These are phyloP conservation scores for Skeletonema menzelii DNA, from an alignment of 108 stramenopile genomes.

Conservation along the genomic window DNA sequence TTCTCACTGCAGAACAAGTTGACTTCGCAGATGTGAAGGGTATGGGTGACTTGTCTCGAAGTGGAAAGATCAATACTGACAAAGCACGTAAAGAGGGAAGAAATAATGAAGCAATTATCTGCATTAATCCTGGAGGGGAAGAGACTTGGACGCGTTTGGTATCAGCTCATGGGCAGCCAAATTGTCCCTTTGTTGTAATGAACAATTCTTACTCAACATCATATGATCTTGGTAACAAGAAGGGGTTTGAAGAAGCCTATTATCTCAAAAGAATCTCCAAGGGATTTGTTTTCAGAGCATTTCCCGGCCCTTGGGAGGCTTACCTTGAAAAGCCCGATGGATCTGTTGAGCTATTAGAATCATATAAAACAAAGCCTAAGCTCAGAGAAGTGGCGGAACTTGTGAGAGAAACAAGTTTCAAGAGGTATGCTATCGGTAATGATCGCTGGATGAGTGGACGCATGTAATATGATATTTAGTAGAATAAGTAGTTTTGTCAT, in stretches of 20 bases:
- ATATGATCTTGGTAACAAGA: constrained; percentile 85
- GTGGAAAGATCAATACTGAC: constrained; percentile 35
- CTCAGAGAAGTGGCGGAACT: constrained; percentile 73
- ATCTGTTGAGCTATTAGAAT: constrained; percentile 66
- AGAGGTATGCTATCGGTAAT: constrained; percentile 85
- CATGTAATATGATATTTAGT: constrained; percentile 15
- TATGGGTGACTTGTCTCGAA: constrained; percentile 59
- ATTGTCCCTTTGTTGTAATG: constrained; percentile 64
- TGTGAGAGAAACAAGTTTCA: constrained; percentile 85
- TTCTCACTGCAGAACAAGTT: constrained; percentile 78
- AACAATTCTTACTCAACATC: constrained; percentile 86
- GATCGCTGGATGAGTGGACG: constrained; percentile 84
- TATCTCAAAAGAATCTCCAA: constrained; percentile 87
- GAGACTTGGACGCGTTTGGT: constrained; percentile 74
- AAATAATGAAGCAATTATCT: constrained; percentile 63
- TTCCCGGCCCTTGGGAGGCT: constrained; percentile 89
- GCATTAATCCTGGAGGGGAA: constrained; percentile 87
- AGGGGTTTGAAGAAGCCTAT: constrained; percentile 75
- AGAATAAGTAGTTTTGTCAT: too few relatives aligned
- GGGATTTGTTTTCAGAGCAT: constrained; percentile 82
- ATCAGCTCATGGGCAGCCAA: constrained; percentile 54
- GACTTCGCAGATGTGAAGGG: constrained; percentile 54
- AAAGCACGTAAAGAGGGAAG: constrained; percentile 46
- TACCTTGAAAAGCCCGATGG: constrained; percentile 87
- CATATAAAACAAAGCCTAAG: constrained; percentile 78